phyloP scores from a whole-genome alignment of 2,329 filamentous ascomycete species.

The Scytalidium lignicola region DNA sequence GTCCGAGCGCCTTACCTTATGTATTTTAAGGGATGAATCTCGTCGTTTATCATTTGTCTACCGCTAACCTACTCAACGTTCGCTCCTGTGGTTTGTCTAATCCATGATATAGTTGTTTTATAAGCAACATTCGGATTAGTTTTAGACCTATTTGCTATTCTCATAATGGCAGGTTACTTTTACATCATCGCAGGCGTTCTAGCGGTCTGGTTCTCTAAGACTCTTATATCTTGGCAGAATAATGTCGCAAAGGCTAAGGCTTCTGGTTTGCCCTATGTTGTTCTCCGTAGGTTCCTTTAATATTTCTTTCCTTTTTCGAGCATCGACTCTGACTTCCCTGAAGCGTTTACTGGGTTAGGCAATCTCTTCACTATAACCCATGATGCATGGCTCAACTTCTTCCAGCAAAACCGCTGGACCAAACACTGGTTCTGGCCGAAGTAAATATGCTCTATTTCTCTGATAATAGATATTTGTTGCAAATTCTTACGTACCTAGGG shows the following conservation, averaged over 20 bases:
- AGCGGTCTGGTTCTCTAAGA: neutral
- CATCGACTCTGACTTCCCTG: neutral
- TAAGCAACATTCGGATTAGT: too few species aligned
- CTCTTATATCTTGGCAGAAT: constrained; percentile 3
- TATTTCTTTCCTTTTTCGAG: neutral
- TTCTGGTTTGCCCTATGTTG: constrained; percentile 19
- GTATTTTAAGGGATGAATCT: too few species aligned
- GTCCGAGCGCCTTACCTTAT: too few species aligned
- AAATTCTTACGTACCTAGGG: constrained; percentile 6
- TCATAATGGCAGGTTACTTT: neutral
- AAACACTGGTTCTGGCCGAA: constrained; percentile 14
- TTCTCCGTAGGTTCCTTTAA: constrained; percentile 18
- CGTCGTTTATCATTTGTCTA: too few species aligned
- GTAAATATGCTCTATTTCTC: constrained; percentile 3
- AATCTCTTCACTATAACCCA: neutral
- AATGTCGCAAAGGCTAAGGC: constrained; percentile 19
- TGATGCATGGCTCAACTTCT: neutral
- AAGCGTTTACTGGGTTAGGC: neutral
- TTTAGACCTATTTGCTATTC: neutral
- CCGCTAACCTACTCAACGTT: too few species aligned
- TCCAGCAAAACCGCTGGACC: neutral
- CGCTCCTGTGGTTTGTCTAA: too few species aligned
- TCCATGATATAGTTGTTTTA: too few species aligned
- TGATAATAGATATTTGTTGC: neutral
- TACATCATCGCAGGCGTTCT: neutral